phyloP scores from a whole-genome alignment of 164 flowering plant genomes.

The Vitis cinerea region DNA sequence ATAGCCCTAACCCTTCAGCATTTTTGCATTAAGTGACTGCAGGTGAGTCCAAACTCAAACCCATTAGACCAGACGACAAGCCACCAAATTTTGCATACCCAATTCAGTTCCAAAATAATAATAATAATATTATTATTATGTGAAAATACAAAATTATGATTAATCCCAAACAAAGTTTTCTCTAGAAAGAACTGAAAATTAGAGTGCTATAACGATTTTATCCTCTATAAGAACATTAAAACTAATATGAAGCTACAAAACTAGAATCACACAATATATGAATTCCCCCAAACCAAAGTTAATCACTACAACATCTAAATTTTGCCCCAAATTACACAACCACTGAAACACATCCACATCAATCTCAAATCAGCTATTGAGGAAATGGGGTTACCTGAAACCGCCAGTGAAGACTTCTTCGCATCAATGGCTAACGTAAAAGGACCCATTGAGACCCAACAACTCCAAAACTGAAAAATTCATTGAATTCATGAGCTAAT shows the following conservation, averaged over 20 bases:
- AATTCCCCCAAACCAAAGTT: neutral
- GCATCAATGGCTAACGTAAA: slow-evolving; percentile 37
- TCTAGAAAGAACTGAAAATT: neutral
- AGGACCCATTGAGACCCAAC: slow-evolving; percentile 37
- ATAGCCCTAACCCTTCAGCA: too few species aligned
- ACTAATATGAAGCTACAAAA: neutral
- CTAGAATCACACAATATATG: neutral
- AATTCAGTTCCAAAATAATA: too few species aligned
- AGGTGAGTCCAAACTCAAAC: too few species aligned
- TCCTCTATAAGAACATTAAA: neutral
- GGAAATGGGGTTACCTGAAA: slow-evolving; percentile 29
- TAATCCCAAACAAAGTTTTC: neutral
- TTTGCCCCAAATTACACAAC: neutral
- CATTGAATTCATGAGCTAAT: neutral
- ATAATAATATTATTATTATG: too few species aligned
- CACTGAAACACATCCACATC: neutral
- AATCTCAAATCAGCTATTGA: neutral
- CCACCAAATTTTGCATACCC: too few species aligned
- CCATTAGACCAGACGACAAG: too few species aligned
- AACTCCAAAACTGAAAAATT: slow-evolving; percentile 1
- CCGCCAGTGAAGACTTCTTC: slow-evolving; percentile 28
- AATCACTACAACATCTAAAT: neutral
- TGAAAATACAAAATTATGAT: too few species aligned
- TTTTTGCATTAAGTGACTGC: too few species aligned
- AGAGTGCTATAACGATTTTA: neutral